Evolutionary conservation across 2,329 filamentous ascomycete species (phyloP), one percentile per base, ranked within the genome.

Genomic region (Paradendryphiella salina): DNA sequence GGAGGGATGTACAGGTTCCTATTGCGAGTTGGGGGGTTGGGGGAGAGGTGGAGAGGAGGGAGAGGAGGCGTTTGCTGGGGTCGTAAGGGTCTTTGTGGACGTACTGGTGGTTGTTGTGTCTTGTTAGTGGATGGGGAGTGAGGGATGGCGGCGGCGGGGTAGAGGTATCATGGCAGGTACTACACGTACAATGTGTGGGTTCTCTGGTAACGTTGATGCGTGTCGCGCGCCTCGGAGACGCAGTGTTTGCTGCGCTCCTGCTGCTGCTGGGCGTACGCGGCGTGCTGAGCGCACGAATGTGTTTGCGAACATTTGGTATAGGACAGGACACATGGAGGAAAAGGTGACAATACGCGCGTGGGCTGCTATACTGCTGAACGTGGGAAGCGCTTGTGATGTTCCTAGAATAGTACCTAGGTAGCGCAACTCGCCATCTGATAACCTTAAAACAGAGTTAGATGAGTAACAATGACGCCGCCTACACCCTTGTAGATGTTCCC

Each of bases 11-110:
- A 7, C 81, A 78, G 14, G 78, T 76, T 53, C 83, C 84, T 47
- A 85, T 77, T 15, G 82, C 77, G 39, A 85, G 75, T 13, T 78
- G 72, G 5, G 74, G 67, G 15, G 75, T 82, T 7, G 82, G 78
- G 1, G 84, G 82, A 5, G 75, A 68, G 4, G 79, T 80, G 3
- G 82, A 75, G 9, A 86, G 75, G 43, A 84, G 76, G n/a, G 82
- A 80, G 17, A 86, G 76, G 50, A 83, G 67, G 47, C 79, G 75
- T 31, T 66, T 71, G 56, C 58, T 65, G 40, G 64, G 65, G 49
- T 73, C 66, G 53, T 57, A 54, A n/a, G 76, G 71, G 52, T 77
- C 72, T 20, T 75, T 71, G 64, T 81, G 80, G 14, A 80, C 72
- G 60, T 82, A 83, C 79, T 81, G 52, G 3, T 29, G 17, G 6